Percentiles rank a stretch among this genome's conserved stretches.
Evolutionary conservation across 139 green algal genomes (phyloP).

Genomic region (Coelastrella sp.): DNA sequence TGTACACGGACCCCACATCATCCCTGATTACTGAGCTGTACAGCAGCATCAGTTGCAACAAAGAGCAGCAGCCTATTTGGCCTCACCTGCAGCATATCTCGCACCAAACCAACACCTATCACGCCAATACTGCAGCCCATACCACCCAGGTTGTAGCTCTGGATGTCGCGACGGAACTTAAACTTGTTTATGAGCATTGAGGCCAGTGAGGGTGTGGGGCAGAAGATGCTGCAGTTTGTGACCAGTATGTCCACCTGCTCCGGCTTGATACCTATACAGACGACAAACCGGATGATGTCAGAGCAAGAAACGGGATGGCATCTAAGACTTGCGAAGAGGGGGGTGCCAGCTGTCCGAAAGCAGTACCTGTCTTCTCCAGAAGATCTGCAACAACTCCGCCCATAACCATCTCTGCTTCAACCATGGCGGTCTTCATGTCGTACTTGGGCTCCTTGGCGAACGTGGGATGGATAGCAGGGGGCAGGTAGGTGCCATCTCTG

Average conservation of each 20-base stretch:
- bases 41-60: too few relatives aligned
- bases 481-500: slow-evolving; percentile 63
- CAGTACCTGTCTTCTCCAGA: slow-evolving; percentile 59
- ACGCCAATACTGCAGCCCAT: slow-evolving; percentile 82
- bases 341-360: not conserved
- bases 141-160: slow-evolving; percentile 75
- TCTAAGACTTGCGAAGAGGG: not conserved
- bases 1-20: too few relatives aligned
- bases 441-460: slow-evolving; percentile 60
- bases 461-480: slow-evolving; percentile 61
- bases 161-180: slow-evolving; percentile 73
- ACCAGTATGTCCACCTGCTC: slow-evolving; percentile 67
- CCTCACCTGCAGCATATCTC: slow-evolving; percentile 70
- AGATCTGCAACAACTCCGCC: slow-evolving; percentile 58
- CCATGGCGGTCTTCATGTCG: slow-evolving; percentile 68
- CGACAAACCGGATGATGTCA: too few relatives aligned
- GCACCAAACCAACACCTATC: slow-evolving; percentile 70
- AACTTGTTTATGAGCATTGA: slow-evolving; percentile 88
- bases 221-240: slow-evolving; percentile 82
- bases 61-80: not conserved
- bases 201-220: slow-evolving; percentile 75
- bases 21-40: too few relatives aligned
- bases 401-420: slow-evolving; percentile 84
- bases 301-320: not conserved
- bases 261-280: slow-evolving; percentile 36